Evolutionary conservation across 345 rosid genomes (phyloP).

Genomic region (Leavenworthia alabamica): DNA sequence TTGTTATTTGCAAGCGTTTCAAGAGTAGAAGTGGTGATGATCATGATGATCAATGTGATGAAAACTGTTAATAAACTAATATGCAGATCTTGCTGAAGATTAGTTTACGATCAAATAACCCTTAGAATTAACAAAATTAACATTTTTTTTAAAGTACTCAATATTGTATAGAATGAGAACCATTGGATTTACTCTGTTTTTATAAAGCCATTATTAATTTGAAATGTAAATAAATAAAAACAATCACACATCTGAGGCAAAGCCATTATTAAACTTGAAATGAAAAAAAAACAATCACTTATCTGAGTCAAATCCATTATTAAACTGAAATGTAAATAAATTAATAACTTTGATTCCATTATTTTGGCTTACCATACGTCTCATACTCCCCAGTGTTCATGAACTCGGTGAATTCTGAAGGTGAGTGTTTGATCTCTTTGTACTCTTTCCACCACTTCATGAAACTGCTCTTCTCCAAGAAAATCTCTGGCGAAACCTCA

Average conservation of each 20-base stretch:
- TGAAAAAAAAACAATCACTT: not conserved
- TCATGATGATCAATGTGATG: constrained; percentile 24
- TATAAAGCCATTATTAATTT: not conserved
- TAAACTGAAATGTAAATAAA: not conserved
- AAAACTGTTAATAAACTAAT: not conserved
- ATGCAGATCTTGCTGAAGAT: not conserved
- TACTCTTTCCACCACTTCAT: constrained; percentile 65
- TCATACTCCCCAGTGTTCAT: constrained; percentile 33
- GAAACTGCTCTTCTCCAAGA: constrained; percentile 50
- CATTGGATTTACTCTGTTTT: not conserved
- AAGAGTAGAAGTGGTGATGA: constrained; percentile 38
- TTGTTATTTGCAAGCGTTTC: constrained; percentile 48
- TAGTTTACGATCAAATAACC: not conserved
- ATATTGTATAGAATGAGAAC: not conserved
- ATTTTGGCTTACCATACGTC: constrained; percentile 26
- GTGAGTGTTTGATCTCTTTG: constrained; percentile 18
- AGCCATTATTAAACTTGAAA: not conserved
- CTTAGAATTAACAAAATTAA: not conserved
- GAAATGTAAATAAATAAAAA: not conserved
- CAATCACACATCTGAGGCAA: not conserved
- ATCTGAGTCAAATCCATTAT: not conserved
- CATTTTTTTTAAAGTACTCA: not conserved
- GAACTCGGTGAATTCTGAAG: constrained; percentile 29
- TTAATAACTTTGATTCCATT: not conserved
- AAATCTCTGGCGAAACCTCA: constrained; percentile 63